Conservation (phyloP, 495 filamentous ascomycete species). For the Pseudotulostoma volvatum region DNA sequence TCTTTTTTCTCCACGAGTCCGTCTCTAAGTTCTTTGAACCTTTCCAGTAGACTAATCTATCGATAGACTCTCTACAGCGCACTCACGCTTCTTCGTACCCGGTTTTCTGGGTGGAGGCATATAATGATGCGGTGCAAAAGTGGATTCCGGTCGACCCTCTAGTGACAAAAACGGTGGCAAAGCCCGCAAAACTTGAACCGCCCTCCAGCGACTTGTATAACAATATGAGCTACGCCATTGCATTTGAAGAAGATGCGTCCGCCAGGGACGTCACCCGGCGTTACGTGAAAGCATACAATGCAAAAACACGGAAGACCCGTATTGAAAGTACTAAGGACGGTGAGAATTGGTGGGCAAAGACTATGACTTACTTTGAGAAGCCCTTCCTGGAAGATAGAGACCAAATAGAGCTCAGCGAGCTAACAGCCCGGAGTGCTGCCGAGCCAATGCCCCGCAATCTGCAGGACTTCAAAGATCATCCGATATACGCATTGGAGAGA, state of each 20-base stretch:
- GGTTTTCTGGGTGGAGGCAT: conserved; percentile 86
- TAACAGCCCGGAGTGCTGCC: conserved; percentile 47
- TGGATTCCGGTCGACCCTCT: conserved; percentile 83
- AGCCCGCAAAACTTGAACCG: conserved; percentile 63
- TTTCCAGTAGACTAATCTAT: not conserved
- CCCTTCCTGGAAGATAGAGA: conserved; percentile 47
- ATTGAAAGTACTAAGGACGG: conserved; percentile 54
- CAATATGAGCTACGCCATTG: conserved; percentile 65
- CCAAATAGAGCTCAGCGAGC: conserved; percentile 63
- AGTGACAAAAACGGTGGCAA: conserved; percentile 59
- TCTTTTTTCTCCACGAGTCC: conserved; percentile 17
- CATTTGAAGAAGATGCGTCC: conserved; percentile 61
- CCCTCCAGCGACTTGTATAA: conserved; percentile 58
- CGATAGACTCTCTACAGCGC: conserved; percentile 9
- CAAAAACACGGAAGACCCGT: conserved; percentile 64
- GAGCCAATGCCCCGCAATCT: conserved; percentile 87
- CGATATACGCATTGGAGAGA: conserved; percentile 72
- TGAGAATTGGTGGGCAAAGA: conserved; percentile 53
- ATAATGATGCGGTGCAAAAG: conserved; percentile 68
- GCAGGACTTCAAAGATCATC: conserved; percentile 85
- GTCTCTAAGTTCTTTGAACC: not conserved
- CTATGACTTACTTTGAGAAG: conserved; percentile 43
- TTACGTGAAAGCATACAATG: conserved; percentile 68
- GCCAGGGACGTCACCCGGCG: conserved; percentile 69
- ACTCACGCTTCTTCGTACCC: conserved; percentile 53